A percentile compares a stretch with the other conserved stretches of the same genome.
These are phyloP conservation scores for Zymoseptoria passerinii DNA, from an alignment of 2,329 filamentous ascomycete genomes.

Conservation along the genomic window DNA sequence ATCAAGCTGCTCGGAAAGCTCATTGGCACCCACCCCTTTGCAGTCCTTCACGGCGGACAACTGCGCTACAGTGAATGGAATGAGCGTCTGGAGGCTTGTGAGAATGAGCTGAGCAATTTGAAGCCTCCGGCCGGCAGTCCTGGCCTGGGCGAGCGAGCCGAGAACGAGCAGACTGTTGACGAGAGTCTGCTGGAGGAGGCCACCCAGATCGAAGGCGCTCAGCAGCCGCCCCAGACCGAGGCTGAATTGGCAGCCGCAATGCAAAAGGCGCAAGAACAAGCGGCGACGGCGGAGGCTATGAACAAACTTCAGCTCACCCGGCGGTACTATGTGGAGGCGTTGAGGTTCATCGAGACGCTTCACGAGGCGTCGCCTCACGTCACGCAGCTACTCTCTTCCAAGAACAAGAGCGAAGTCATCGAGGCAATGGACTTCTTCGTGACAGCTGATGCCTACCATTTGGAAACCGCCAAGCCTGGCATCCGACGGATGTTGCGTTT, in stretches of 20 bases:
- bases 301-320: constrained; percentile 79
- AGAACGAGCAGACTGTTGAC: constrained; percentile 62
- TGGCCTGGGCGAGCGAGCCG: constrained; percentile 59
- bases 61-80: constrained; percentile 81
- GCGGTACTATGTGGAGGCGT: constrained; percentile 85
- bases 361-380: constrained; percentile 74
- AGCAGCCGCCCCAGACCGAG: constrained; percentile 63
- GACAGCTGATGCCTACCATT: constrained; percentile 88
- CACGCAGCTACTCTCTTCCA: constrained; percentile 80
- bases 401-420: constrained; percentile 97
- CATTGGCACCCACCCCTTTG: constrained; percentile 91
- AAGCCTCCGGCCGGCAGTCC: constrained; percentile 72
- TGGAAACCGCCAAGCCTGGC: constrained; percentile 84
- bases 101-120: constrained; percentile 70
- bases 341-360: constrained; percentile 87
- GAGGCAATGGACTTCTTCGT: constrained; percentile 99
- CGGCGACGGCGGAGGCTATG: constrained; percentile 79
- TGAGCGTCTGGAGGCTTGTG: constrained; percentile 69
- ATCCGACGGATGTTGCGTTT: constrained; percentile 92
- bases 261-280: constrained; percentile 75
- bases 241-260: constrained; percentile 67
- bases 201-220: constrained; percentile 61
- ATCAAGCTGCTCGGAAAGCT: constrained; percentile 84
- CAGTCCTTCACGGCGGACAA: constrained; percentile 80
- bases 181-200: constrained; percentile 76